phyloP scores from a whole-genome alignment of 75 land plant species.

The Isoetes taiwanensis region DNA sequence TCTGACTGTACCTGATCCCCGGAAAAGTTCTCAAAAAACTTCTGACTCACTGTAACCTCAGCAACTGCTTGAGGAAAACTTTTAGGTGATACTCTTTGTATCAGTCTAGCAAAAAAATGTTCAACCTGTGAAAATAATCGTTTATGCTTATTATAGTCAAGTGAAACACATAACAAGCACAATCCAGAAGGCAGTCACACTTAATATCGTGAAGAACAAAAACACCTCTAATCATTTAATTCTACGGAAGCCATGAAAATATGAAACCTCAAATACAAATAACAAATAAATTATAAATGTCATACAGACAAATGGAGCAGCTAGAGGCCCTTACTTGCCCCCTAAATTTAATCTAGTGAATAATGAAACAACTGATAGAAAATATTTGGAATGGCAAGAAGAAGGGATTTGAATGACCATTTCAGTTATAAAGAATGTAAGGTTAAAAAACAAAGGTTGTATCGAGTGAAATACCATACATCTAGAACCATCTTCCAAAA shows the following conservation, averaged over 20 bases:
- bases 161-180: not conserved
- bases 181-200: not conserved
- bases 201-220: not conserved
- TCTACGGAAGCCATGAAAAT: not conserved
- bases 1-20: constrained; percentile 75
- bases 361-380: too few species aligned
- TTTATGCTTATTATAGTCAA: not conserved
- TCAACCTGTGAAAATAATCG: constrained; percentile 36
- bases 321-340: too few species aligned
- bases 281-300: not conserved
- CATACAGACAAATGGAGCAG: too few species aligned
- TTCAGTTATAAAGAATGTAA: not conserved
- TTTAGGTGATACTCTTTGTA: constrained; percentile 97
- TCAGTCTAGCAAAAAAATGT: constrained; percentile 65
- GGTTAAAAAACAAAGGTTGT: not conserved
- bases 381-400: not conserved
- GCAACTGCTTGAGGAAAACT: constrained; percentile 78
- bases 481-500: not conserved
- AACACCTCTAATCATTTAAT: not conserved
- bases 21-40: constrained; percentile 88
- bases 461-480: not conserved
- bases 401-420: not conserved
- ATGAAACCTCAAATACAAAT: not conserved
- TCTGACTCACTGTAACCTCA: constrained; percentile 83
- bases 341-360: too few species aligned